Percentiles rank a stretch among this genome's conserved stretches.
Evolutionary conservation across 495 filamentous ascomycete species (phyloP).

Genomic region (Annulohypoxylon stygium): DNA sequence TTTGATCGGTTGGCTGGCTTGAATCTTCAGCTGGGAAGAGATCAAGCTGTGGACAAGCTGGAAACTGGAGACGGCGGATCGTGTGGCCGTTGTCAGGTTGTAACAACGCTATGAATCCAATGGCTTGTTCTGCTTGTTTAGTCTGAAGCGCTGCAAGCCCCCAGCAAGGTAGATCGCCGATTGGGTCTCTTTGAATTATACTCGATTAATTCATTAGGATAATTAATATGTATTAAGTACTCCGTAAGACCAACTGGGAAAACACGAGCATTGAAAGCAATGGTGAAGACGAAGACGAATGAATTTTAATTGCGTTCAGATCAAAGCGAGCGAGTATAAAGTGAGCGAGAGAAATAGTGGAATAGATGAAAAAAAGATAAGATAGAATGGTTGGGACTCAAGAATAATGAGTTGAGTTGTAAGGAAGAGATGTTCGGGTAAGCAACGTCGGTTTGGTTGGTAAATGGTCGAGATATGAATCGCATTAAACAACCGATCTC

Average conservation of each 20-base stretch:
- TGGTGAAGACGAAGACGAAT: background rate
- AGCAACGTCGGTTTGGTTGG: background rate
- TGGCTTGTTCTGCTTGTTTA: slow-evolving; percentile 25
- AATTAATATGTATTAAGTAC: slow-evolving; percentile 20
- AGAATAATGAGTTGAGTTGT: slow-evolving; percentile 2
- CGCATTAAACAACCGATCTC: slow-evolving; percentile 38
- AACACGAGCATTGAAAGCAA: too few relatives aligned
- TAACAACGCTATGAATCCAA: slow-evolving; percentile 23
- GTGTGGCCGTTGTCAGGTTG: slow-evolving; percentile 15
- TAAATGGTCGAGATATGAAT: slow-evolving; percentile 20
- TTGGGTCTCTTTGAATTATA: slow-evolving; percentile 11
- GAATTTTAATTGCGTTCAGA: slow-evolving; percentile 10
- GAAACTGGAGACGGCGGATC: slow-evolving; percentile 22
- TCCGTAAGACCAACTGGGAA: background rate
- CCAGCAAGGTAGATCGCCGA: slow-evolving; percentile 31
- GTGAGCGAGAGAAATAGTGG: slow-evolving; percentile 23
- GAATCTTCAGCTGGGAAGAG: slow-evolving; percentile 13
- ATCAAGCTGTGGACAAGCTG: slow-evolving; percentile 2
- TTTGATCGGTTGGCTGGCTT: slow-evolving; percentile 2
- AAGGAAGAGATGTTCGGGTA: slow-evolving; percentile 16
- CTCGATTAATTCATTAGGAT: slow-evolving; percentile 6
- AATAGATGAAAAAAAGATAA: slow-evolving; percentile 12
- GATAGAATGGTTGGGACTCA: background rate
- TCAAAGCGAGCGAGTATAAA: slow-evolving; percentile 27
- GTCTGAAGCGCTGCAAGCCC: slow-evolving; percentile 30